Evolutionary conservation across 2,329 filamentous ascomycete species (phyloP).

Genomic region (Paraconiothyrium brasiliense): DNA sequence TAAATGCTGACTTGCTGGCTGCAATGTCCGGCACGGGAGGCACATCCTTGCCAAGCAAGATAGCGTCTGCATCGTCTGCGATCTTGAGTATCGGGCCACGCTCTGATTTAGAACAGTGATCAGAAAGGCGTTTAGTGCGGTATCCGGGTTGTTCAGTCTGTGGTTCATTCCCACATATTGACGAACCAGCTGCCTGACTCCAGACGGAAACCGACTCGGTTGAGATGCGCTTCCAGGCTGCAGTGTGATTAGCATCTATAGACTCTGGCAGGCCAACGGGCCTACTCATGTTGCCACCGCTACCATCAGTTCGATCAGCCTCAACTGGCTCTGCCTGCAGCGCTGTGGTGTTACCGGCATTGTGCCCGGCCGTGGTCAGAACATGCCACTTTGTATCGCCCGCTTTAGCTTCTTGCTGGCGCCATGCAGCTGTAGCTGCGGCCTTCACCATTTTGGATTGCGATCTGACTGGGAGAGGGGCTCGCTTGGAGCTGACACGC

Average conservation of each 20-base stretch:
- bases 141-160: slow-evolving; percentile 15
- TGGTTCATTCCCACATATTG: slow-evolving; percentile 19
- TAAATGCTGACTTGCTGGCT: slow-evolving; percentile 5
- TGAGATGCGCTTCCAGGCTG: slow-evolving; percentile 11
- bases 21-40: slow-evolving; percentile 18
- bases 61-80: slow-evolving; percentile 34
- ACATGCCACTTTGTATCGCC: slow-evolving; percentile 28
- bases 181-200: slow-evolving; percentile 19
- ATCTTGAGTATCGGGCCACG: slow-evolving; percentile 36
- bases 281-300: not conserved
- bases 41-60: slow-evolving; percentile 29
- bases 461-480: slow-evolving; percentile 21
- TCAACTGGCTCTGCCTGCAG: not conserved
- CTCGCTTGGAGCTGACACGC: slow-evolving; percentile 30
- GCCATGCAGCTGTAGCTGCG: slow-evolving; percentile 8
- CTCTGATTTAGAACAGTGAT: slow-evolving; percentile 23
- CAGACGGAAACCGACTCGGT: slow-evolving; percentile 17
- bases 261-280: slow-evolving; percentile 3
- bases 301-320: not conserved
- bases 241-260: slow-evolving; percentile 4
- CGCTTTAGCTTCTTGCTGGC: slow-evolving; percentile 7
- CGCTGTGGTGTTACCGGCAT: not conserved
- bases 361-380: slow-evolving; percentile 11
- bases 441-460: not conserved
- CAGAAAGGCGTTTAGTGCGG: slow-evolving; percentile 34